Evolutionary conservation across 2,329 filamentous ascomycete genomes (phyloP).

Genomic region (Colletotrichum simmondsii): DNA sequence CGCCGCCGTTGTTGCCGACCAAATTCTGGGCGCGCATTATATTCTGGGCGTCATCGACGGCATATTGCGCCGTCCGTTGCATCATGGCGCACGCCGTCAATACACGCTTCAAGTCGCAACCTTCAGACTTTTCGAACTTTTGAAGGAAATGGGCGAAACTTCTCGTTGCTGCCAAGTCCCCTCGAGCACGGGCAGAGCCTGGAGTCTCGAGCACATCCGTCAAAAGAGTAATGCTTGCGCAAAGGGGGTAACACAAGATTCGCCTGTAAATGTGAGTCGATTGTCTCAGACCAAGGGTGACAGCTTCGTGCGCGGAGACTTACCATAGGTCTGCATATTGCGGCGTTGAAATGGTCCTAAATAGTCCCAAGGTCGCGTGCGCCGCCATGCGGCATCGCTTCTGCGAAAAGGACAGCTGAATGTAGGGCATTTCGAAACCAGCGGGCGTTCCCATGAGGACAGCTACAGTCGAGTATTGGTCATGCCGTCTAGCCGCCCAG

Average conservation of each 20-base stretch:
- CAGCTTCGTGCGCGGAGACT: not conserved
- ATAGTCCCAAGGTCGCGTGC: slow-evolving; percentile 19
- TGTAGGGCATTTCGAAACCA: slow-evolving; percentile 7
- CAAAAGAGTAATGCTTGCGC: slow-evolving; percentile 25
- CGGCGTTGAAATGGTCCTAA: slow-evolving; percentile 10
- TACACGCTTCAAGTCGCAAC: slow-evolving; percentile 24
- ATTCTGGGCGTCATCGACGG: slow-evolving; percentile 28
- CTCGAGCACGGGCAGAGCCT: slow-evolving; percentile 7
- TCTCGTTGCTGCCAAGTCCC: slow-evolving; percentile 20
- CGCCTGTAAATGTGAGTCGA: slow-evolving; percentile 13
- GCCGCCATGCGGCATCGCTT: slow-evolving; percentile 27
- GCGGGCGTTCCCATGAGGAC: slow-evolving; percentile 5
- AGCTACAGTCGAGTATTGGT: slow-evolving; percentile 4
- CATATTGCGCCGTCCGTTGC: slow-evolving; percentile 21
- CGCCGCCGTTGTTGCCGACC: not conserved
- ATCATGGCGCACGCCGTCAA: slow-evolving; percentile 29
- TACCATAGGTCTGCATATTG: slow-evolving; percentile 31
- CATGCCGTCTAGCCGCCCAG: slow-evolving; percentile 23
- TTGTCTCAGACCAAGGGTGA: not conserved
- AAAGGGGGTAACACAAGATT: slow-evolving; percentile 28
- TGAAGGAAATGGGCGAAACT: slow-evolving; percentile 30
- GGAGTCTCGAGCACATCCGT: slow-evolving; percentile 32
- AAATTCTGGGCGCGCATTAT: slow-evolving; percentile 16
- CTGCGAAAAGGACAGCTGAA: slow-evolving; percentile 25
- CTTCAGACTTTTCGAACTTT: slow-evolving; percentile 25